A percentile compares a stretch with the other conserved stretches of the same genome.
Conservation (phyloP, 192 early-diverging fungal genomes). For the Nowakowskiella sp. region DNA sequence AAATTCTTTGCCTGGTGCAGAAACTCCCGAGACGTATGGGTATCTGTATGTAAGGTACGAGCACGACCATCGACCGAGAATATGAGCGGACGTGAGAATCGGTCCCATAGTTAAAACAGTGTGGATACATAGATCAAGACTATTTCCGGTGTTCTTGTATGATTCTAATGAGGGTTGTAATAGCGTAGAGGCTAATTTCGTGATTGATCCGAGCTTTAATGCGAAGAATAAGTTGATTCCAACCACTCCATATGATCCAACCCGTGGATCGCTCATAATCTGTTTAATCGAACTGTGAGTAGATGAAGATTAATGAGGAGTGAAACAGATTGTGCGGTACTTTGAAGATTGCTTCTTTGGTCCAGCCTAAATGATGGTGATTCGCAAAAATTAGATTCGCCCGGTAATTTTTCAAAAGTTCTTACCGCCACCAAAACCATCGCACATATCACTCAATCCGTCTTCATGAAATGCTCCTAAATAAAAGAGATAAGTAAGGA, state of each 20-base stretch:
- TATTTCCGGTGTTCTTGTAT: too few relatives aligned
- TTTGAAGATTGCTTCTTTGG: conserved; percentile 6
- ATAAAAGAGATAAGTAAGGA: too few relatives aligned
- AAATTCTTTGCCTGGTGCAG: conserved; percentile 27
- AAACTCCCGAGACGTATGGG: conserved; percentile 22
- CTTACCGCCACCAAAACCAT: conserved; percentile 26
- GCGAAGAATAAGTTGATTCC: conserved; percentile 10
- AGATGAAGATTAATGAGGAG: not conserved
- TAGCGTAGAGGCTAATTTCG: conserved; percentile 4
- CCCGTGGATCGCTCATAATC: conserved; percentile 21
- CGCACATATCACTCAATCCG: conserved; percentile 24
- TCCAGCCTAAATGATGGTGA: too few relatives aligned
- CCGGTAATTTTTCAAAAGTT: too few relatives aligned
- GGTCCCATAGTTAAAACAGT: too few relatives aligned
- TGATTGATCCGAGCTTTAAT: conserved; percentile 8
- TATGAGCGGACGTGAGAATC: conserved; percentile 12
- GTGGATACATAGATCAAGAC: too few relatives aligned
- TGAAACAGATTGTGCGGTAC: not conserved
- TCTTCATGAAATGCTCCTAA: conserved; percentile 25
- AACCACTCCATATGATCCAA: conserved; percentile 15
- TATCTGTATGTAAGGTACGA: conserved; percentile 20
- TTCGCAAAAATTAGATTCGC: too few relatives aligned
- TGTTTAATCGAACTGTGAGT: not conserved
- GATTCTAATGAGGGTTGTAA: conserved; percentile 9
- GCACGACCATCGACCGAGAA: conserved; percentile 22